Conservation (phyloP, 2,329 filamentous ascomycete genomes). For the Mycosphaerella sp. region DNA sequence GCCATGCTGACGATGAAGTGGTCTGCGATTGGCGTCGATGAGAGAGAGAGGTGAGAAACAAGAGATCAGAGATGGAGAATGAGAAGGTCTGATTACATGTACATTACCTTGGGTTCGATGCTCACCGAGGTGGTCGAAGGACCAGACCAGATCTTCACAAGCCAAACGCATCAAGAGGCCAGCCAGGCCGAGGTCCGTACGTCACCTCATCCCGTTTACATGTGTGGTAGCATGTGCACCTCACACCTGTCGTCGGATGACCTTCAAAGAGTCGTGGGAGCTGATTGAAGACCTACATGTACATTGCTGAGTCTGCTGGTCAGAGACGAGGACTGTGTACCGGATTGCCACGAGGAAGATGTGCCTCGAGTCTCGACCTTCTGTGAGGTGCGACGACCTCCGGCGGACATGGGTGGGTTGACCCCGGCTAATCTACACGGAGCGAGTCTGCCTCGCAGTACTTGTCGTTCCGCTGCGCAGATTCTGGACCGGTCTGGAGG, state of each 20-base stretch:
- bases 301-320: no score
- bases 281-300: no score
- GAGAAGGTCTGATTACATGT: not conserved
- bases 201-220: not conserved
- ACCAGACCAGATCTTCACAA: not conserved
- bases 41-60: not conserved
- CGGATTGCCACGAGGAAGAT: no score
- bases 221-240: not conserved
- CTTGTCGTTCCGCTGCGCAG: no score
- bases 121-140: not conserved
- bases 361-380: no score
- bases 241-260: not conserved
- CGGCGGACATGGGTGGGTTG: no score
- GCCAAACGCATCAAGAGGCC: not conserved
- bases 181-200: not conserved
- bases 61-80: not conserved
- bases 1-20: constrained; percentile 13
- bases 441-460: no score
- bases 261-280: not conserved
- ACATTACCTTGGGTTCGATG: not conserved
- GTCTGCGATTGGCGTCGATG: not conserved
- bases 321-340: no score
- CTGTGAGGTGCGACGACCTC: no score
- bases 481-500: no score
- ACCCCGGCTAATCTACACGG: no score